Conservation (phyloP, 352 stramenopile species). For the Phytopythium montanum region DNA sequence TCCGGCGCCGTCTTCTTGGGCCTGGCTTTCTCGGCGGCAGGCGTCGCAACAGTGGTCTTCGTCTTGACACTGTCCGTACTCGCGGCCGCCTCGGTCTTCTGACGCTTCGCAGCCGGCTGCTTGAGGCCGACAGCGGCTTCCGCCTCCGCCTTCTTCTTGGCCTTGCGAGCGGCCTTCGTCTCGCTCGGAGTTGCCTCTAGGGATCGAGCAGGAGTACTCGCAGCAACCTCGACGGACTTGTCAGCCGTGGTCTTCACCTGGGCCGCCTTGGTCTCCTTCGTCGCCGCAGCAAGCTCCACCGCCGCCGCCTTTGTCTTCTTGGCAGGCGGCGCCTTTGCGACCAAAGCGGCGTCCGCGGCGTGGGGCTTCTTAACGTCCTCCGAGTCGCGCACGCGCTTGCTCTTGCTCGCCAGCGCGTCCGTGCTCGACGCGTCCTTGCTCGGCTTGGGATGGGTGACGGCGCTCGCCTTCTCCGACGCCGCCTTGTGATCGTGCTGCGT, state of each 20-base stretch:
- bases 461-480: neutral
- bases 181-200: slow-evolving; percentile 2
- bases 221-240: slow-evolving; percentile 7
- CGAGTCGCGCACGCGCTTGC: slow-evolving; percentile 18
- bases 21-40: slow-evolving; percentile 17
- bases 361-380: slow-evolving; percentile 12
- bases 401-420: slow-evolving; percentile 12
- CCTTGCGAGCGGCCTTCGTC: slow-evolving; percentile 15
- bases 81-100: slow-evolving; percentile 22
- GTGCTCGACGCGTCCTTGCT: slow-evolving; percentile 8
- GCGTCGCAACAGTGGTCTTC: slow-evolving; percentile 9
- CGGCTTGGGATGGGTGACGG: slow-evolving; percentile 10
- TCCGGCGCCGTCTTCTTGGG: slow-evolving; percentile 13
- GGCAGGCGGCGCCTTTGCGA: slow-evolving; percentile 19
- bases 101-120: slow-evolving; percentile 31
- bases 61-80: neutral
- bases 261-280: slow-evolving; percentile 1
- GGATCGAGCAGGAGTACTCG: neutral
- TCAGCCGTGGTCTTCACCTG: slow-evolving; percentile 9
- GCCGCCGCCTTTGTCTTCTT: slow-evolving; percentile 20
- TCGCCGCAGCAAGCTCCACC: neutral
- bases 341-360: slow-evolving; percentile 5
- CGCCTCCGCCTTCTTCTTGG: slow-evolving; percentile 36
- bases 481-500: slow-evolving; percentile 9
- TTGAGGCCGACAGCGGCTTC: slow-evolving; percentile 16